Evolutionary conservation across 805 yeast genomes (phyloP), one percentile per base, ranked within the genome.

Genomic region (Saccharomyces jurei): DNA sequence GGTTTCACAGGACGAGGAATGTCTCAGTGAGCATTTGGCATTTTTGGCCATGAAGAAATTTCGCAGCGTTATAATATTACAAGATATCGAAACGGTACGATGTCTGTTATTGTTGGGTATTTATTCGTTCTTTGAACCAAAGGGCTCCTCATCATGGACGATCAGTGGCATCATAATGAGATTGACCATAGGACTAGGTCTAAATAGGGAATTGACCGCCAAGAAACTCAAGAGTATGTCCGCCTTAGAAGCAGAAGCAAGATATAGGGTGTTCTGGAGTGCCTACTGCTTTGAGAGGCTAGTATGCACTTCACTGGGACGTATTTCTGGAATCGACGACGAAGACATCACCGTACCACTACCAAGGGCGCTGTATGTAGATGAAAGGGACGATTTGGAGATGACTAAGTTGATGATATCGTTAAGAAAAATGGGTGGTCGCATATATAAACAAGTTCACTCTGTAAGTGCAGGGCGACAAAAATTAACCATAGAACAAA

Each of bases 101-200:
- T 70, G 77, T 51, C 58, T 79, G 46, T 52, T 79, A 28, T 62
- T 80, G 4, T 63, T 80, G 17, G 81, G 80, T 10, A 70, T 80
- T 28, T 78, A 77, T 59, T 77, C 83, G 0, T 76, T 77, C 51
- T 79, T 78, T 60, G 81, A 79, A 57, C 76, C 78, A 10, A 64
- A 73, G 44, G 81, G 81, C 3, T 70, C 75, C 10, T 72, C 77
- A 26, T 72, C 82, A 1, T 80, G 83, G 84, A 76, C 78, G 41
- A 70, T 80, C 25, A 75, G 77, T 52, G 82, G 84, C 1, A 61
- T 78, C 25, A 66, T 78, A 30, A 69, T 77, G 57, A 64, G 84
- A 58, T 56, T 78, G 50, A 71, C 76, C 0, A 63, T 78, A 14
- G 74, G 77, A 11, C 57, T 79, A 28, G 81, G 82, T 1, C 63